Evolutionary conservation across 805 yeast genomes (phyloP).

Genomic region (Candida easanensis): DNA sequence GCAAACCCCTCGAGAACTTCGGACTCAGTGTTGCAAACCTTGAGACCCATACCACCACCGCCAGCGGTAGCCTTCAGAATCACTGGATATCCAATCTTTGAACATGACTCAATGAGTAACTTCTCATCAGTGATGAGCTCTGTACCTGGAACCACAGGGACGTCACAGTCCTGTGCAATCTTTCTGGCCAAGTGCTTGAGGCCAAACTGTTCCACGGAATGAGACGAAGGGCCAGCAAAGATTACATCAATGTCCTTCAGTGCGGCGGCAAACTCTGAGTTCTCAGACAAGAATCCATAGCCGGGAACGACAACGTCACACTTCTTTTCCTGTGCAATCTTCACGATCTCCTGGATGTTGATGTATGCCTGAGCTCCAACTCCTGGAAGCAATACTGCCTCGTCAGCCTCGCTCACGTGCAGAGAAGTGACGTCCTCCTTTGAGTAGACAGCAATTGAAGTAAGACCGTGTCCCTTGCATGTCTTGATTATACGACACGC

Average conservation of each 20-base stretch:
- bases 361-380: constrained; percentile 90
- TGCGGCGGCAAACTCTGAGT: constrained; percentile 91
- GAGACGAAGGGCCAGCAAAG: constrained; percentile 96
- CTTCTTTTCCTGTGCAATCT: constrained; percentile 75
- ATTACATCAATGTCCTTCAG: constrained; percentile 78
- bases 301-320: constrained; percentile 97
- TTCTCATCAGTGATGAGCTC: constrained; percentile 66
- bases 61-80: constrained; percentile 98
- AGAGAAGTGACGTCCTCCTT: constrained; percentile 85
- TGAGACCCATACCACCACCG: constrained; percentile 98
- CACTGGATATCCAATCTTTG: constrained; percentile 51
- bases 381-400: constrained; percentile 75
- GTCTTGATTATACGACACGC: constrained; percentile 93
- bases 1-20: constrained; percentile 83
- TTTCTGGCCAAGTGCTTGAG: constrained; percentile 94
- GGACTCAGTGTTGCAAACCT: constrained; percentile 79
- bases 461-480: constrained; percentile 70
- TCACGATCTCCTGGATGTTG: constrained; percentile 75
- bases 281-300: constrained; percentile 93
- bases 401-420: constrained; percentile 82
- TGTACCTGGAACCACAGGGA: constrained; percentile 95
- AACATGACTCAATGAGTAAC: constrained; percentile 75
- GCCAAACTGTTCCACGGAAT: constrained; percentile 85
- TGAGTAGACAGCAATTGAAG: constrained; percentile 83
- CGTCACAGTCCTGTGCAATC: constrained; percentile 83